Evolutionary conservation across 192 early-diverging fungal genomes (phyloP).

Genomic region (Coemansia sp.): DNA sequence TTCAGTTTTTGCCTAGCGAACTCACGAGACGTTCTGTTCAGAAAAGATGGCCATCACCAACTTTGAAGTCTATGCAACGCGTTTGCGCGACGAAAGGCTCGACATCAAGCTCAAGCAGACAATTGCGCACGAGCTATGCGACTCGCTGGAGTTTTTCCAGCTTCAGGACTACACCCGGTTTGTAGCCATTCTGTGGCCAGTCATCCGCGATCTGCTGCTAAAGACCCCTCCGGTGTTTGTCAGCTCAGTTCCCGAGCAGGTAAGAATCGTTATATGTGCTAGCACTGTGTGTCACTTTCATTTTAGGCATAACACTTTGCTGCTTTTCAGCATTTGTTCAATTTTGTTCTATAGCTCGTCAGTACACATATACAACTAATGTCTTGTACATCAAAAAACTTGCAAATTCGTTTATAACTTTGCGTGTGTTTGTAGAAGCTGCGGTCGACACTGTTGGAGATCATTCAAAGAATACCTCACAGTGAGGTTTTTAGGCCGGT

Average conservation of each 20-base stretch:
- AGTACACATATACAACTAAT: too few species aligned
- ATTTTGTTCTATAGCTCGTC: too few species aligned
- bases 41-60: constrained; percentile 47
- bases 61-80: constrained; percentile 58
- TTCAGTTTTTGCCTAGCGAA: too few species aligned
- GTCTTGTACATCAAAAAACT: too few species aligned
- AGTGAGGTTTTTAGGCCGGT: constrained; percentile 79
- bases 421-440: constrained; percentile 65
- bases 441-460: constrained; percentile 83
- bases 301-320: too few species aligned
- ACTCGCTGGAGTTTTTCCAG: constrained; percentile 90
- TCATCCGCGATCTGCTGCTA: constrained; percentile 73
- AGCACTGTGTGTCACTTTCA: too few species aligned
- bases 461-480: constrained; percentile 88
- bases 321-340: too few species aligned
- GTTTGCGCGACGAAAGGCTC: constrained; percentile 52
- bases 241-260: constrained; percentile 73
- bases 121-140: constrained; percentile 82
- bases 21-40: neutral
- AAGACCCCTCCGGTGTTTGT: constrained; percentile 73
- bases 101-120: constrained; percentile 71
- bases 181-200: constrained; percentile 77
- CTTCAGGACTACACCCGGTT: constrained; percentile 80
- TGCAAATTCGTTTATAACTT: too few species aligned
- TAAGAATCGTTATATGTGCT: constrained; percentile 8